Evolutionary conservation across 345 rosid genomes (phyloP).

Genomic region (Syzygium grande): DNA sequence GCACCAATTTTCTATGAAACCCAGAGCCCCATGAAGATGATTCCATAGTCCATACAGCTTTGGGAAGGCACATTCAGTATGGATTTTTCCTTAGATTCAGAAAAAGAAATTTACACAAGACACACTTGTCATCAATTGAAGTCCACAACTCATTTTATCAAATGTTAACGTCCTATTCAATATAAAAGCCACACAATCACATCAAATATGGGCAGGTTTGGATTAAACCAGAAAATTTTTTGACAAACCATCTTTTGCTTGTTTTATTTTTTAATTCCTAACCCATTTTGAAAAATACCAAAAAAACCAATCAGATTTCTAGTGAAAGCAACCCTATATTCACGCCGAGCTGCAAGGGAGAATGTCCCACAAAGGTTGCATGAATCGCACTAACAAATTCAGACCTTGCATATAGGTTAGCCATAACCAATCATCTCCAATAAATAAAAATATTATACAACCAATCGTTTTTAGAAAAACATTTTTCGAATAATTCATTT

Average conservation of each 20-base stretch:
- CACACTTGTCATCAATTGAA: neutral
- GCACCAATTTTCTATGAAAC: neutral
- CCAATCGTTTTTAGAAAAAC: too few relatives aligned
- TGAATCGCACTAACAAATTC: too few relatives aligned
- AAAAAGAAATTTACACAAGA: neutral
- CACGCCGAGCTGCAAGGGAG: too few relatives aligned
- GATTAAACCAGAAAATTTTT: neutral
- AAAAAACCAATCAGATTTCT: too few relatives aligned
- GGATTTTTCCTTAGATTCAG: neutral
- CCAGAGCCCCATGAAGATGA: neutral
- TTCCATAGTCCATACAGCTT: neutral
- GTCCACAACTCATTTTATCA: neutral
- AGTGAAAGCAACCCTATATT: too few relatives aligned
- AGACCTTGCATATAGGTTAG: too few relatives aligned
- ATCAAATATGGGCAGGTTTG: neutral
- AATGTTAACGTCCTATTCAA: neutral
- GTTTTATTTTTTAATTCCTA: neutral
- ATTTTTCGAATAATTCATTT: too few relatives aligned
- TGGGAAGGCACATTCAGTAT: neutral
- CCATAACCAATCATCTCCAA: too few relatives aligned
- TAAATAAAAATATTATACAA: too few relatives aligned
- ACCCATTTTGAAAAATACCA: too few relatives aligned
- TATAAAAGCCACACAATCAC: neutral
- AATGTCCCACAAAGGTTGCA: too few relatives aligned
- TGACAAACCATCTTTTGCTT: neutral